These are phyloP conservation scores for Candida sithepensis DNA, from an alignment of 805 yeast genomes.

Conservation along the genomic window DNA sequence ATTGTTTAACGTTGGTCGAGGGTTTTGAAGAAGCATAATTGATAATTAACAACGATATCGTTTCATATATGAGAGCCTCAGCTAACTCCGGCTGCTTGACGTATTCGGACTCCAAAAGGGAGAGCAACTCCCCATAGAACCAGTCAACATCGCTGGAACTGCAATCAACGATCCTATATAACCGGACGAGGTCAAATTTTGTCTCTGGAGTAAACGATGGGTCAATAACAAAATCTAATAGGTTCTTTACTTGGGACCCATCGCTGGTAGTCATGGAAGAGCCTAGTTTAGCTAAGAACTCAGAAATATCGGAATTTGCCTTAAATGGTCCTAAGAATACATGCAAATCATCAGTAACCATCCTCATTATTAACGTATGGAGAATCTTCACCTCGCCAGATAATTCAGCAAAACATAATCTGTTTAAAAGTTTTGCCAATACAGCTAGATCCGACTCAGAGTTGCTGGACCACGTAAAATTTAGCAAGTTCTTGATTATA, in stretches of 20 bases:
- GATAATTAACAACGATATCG: constrained; percentile 21
- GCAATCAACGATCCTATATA: constrained; percentile 15
- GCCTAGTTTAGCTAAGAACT: constrained; percentile 11
- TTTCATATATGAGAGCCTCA: constrained; percentile 21
- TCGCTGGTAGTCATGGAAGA: constrained; percentile 1
- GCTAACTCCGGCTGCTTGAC: constrained; percentile 11
- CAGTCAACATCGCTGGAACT: constrained; percentile 18
- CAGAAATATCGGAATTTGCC: constrained; percentile 5
- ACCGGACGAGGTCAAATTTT: constrained; percentile 20
- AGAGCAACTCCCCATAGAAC: constrained; percentile 18
- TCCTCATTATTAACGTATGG: constrained; percentile 14
- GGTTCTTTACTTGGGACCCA: constrained; percentile 2
- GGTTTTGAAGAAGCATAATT: constrained; percentile 22
- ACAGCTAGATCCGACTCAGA: constrained; percentile 7
- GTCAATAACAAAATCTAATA: constrained; percentile 12
- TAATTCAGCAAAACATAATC: constrained; percentile 17
- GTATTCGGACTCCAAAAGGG: not conserved
- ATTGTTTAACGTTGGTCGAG: constrained; percentile 14
- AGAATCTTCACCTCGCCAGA: constrained; percentile 19
- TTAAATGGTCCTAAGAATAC: constrained; percentile 4
- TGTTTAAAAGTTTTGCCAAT: constrained; percentile 16
- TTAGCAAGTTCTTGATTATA: constrained; percentile 30
- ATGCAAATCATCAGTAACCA: constrained; percentile 15
- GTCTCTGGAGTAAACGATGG: constrained; percentile 1
- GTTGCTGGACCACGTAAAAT: constrained; percentile 16